Evolutionary conservation across 495 filamentous ascomycete species (phyloP).

Genomic region (Penicillium malachiteum): DNA sequence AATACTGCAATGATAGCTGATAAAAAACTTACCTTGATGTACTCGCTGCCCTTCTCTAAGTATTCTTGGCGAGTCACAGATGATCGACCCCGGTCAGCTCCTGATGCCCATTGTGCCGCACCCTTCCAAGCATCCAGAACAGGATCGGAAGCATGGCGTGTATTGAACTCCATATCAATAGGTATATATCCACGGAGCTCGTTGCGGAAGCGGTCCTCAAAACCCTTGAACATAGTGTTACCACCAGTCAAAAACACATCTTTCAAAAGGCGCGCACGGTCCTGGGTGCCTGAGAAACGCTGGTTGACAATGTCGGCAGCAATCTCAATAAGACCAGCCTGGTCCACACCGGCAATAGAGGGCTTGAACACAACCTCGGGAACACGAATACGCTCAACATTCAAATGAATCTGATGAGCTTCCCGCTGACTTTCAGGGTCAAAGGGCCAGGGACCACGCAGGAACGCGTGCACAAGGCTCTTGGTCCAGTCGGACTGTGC

Average conservation of each 20-base stretch:
- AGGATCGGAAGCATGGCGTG: slow-evolving; percentile 70
- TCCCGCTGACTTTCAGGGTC: slow-evolving; percentile 78
- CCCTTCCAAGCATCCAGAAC: slow-evolving; percentile 90
- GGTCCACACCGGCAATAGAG: slow-evolving; percentile 90
- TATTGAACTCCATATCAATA: slow-evolving; percentile 57
- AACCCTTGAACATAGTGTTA: slow-evolving; percentile 81
- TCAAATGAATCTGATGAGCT: slow-evolving; percentile 86
- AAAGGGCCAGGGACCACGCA: slow-evolving; percentile 82
- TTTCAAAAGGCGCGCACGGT: slow-evolving; percentile 64
- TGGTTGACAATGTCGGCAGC: slow-evolving; percentile 80
- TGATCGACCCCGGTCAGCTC: slow-evolving; percentile 30
- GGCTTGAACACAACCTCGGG: slow-evolving; percentile 96
- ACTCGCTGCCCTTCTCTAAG: slow-evolving; percentile 79
- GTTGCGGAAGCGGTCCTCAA: slow-evolving; percentile 75
- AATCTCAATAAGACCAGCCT: slow-evolving; percentile 89
- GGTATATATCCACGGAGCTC: slow-evolving; percentile 74
- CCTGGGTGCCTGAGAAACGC: slow-evolving; percentile 59
- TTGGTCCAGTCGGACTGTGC: slow-evolving; percentile 95
- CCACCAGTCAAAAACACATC: slow-evolving; percentile 95
- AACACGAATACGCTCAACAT: slow-evolving; percentile 93
- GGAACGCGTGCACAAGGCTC: slow-evolving; percentile 81
- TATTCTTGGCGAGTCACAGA: slow-evolving; percentile 73
- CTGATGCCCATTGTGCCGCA: slow-evolving; percentile 73
- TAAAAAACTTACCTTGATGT: slow-evolving; percentile 68
- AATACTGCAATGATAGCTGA: not conserved